These are phyloP conservation scores for Pachysolen tannophilus DNA, from an alignment of 805 yeast genomes.

Conservation along the genomic window DNA sequence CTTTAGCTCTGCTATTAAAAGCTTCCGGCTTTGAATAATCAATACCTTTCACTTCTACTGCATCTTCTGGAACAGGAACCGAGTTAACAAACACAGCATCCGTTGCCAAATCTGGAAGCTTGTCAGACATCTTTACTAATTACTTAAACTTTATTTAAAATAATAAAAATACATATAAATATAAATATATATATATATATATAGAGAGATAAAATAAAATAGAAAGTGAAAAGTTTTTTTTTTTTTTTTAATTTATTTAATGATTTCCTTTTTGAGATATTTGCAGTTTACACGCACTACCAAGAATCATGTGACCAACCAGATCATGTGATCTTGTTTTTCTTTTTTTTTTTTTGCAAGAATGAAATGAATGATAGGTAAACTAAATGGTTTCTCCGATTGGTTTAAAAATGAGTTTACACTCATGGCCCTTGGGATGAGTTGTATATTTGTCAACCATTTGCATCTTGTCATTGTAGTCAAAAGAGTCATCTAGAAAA, in stretches of 20 bases:
- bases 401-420: conserved; percentile 4
- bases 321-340: too few species aligned
- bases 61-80: conserved; percentile 75
- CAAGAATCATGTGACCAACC: too few species aligned
- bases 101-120: conserved; percentile 65
- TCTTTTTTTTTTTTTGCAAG: too few species aligned
- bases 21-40: conserved; percentile 80
- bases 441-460: conserved; percentile 26
- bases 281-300: too few species aligned
- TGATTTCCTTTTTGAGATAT: too few species aligned
- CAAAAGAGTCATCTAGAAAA: conserved; percentile 15
- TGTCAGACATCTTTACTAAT: conserved; percentile 11
- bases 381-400: not conserved
- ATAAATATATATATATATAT: too few species aligned
- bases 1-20: conserved; percentile 70
- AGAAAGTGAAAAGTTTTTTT: too few species aligned
- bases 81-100: conserved; percentile 90
- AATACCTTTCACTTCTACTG: conserved; percentile 75
- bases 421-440: conserved; percentile 14
- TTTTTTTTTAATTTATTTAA: too few species aligned
- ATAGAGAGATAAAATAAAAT: too few species aligned
- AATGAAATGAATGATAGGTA: too few species aligned
- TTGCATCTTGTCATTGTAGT: conserved; percentile 15
- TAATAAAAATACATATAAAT: too few species aligned
- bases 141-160: too few species aligned